Evolutionary conservation across 2,329 filamentous ascomycete species (phyloP).

Genomic region (Arthrobotrys musiformis): DNA sequence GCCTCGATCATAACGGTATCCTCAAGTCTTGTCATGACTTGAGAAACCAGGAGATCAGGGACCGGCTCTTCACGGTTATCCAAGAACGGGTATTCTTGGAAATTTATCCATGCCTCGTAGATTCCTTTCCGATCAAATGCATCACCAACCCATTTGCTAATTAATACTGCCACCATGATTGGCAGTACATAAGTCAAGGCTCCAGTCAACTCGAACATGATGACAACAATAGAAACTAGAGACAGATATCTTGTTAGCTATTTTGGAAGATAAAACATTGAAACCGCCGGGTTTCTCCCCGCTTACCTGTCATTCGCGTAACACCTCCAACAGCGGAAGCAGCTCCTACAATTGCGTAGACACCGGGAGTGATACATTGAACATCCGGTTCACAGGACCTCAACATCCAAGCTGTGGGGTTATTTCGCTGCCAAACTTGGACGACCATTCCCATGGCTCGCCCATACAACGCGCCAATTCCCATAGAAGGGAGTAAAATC

Average conservation of each 20-base stretch:
- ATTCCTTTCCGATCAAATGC: slow-evolving; percentile 92
- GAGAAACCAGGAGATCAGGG: slow-evolving; percentile 84
- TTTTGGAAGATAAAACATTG: not conserved
- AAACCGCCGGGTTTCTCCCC: not conserved
- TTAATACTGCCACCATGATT: slow-evolving; percentile 99
- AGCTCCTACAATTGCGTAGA: slow-evolving; percentile 95
- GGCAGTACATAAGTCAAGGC: slow-evolving; percentile 95
- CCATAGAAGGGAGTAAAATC: slow-evolving; percentile 95
- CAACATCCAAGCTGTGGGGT: slow-evolving; percentile 82
- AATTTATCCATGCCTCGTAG: slow-evolving; percentile 97
- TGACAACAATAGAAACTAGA: slow-evolving; percentile 90
- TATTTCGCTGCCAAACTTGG: slow-evolving; percentile 84
- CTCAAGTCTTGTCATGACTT: slow-evolving; percentile 92
- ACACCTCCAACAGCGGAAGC: slow-evolving; percentile 93
- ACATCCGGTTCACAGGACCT: slow-evolving; percentile 83
- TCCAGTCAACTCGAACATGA: slow-evolving; percentile 98
- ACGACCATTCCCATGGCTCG: slow-evolving; percentile 89
- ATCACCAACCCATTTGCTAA: slow-evolving; percentile 97
- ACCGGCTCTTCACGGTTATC: slow-evolving; percentile 87
- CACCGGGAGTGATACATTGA: slow-evolving; percentile 89
- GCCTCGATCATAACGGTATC: slow-evolving; percentile 89
- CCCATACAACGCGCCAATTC: slow-evolving; percentile 89
- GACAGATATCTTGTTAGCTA: not conserved
- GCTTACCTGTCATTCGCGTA: slow-evolving; percentile 79
- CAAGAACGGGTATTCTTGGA: slow-evolving; percentile 94